A percentile compares a stretch with the other conserved stretches of the same genome.
These are phyloP conservation scores for Bauhinia variegata DNA, from an alignment of 306 rosid species.

Conservation along the genomic window DNA sequence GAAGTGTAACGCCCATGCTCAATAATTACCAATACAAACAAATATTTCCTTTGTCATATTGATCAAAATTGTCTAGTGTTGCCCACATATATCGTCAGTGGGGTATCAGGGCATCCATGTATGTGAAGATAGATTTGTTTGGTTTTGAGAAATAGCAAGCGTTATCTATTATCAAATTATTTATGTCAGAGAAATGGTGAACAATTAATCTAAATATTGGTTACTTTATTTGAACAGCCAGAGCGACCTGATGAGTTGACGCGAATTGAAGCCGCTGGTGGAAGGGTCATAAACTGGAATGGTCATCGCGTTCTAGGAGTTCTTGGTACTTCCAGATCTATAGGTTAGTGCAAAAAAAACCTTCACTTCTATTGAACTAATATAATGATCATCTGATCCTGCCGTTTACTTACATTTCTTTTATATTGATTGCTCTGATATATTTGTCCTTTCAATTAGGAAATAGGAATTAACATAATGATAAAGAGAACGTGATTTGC, in stretches of 20 bases:
- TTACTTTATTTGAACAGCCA: slow-evolving; percentile 55
- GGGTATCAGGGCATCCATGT: too few relatives aligned
- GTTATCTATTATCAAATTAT: too few relatives aligned
- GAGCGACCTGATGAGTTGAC: slow-evolving; percentile 76
- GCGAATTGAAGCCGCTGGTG: slow-evolving; percentile 96
- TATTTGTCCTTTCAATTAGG: background rate
- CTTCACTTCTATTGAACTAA: background rate
- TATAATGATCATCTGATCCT: background rate
- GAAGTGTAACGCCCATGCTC: too few relatives aligned
- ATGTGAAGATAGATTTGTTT: too few relatives aligned
- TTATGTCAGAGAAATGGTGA: background rate
- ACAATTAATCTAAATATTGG: background rate
- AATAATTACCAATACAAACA: too few relatives aligned
- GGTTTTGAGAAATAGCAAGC: too few relatives aligned
- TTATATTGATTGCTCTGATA: too few relatives aligned
- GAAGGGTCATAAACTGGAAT: slow-evolving; percentile 87
- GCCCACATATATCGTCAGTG: too few relatives aligned
- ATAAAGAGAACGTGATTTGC: background rate
- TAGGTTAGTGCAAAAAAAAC: slow-evolving; percentile 55
- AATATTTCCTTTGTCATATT: too few relatives aligned
- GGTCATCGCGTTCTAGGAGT: slow-evolving; percentile 93
- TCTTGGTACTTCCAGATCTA: slow-evolving; percentile 90
- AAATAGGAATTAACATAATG: background rate
- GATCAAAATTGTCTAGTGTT: too few relatives aligned
- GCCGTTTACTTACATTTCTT: background rate